Evolutionary conservation across 192 early-diverging fungal species (phyloP).

Genomic region (Obelidium mucronatum): DNA sequence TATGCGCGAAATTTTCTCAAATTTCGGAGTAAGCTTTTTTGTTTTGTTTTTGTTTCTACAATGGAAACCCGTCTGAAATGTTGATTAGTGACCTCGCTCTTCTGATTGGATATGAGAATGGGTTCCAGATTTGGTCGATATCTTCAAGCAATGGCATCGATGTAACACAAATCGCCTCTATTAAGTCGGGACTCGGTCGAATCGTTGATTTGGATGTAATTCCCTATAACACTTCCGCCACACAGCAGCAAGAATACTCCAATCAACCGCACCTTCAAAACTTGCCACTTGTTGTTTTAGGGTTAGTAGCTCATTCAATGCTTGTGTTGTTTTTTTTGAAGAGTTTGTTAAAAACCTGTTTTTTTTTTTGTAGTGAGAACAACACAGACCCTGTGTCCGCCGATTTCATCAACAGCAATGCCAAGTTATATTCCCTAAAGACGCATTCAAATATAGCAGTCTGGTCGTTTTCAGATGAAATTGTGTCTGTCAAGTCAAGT

Average conservation of each 20-base stretch:
- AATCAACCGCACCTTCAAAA: too few relatives aligned
- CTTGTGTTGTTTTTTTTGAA: neutral
- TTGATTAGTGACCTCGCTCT: too few relatives aligned
- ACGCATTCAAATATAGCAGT: constrained; percentile 56
- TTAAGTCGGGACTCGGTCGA: constrained; percentile 56
- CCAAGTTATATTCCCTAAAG: constrained; percentile 68
- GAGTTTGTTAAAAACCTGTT: neutral
- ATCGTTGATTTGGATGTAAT: constrained; percentile 61
- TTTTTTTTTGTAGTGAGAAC: too few relatives aligned
- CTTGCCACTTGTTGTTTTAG: too few relatives aligned
- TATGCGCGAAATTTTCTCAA: too few relatives aligned
- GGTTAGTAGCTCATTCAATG: neutral
- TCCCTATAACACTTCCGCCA: too few relatives aligned
- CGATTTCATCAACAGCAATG: too few relatives aligned
- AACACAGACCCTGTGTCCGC: too few relatives aligned
- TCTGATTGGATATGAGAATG: constrained; percentile 71
- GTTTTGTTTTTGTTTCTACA: too few relatives aligned
- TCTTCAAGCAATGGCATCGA: constrained; percentile 74
- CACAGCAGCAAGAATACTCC: too few relatives aligned
- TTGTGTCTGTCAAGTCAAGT: constrained; percentile 62
- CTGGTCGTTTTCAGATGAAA: constrained; percentile 54
- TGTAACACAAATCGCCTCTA: constrained; percentile 53
- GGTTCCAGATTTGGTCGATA: constrained; percentile 84
- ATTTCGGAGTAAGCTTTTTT: too few relatives aligned
- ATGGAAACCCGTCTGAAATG: too few relatives aligned